Percentiles rank a stretch among this genome's conserved stretches.
phyloP scores from a whole-genome alignment of 192 early-diverging fungal species.

The Podila epigama region DNA sequence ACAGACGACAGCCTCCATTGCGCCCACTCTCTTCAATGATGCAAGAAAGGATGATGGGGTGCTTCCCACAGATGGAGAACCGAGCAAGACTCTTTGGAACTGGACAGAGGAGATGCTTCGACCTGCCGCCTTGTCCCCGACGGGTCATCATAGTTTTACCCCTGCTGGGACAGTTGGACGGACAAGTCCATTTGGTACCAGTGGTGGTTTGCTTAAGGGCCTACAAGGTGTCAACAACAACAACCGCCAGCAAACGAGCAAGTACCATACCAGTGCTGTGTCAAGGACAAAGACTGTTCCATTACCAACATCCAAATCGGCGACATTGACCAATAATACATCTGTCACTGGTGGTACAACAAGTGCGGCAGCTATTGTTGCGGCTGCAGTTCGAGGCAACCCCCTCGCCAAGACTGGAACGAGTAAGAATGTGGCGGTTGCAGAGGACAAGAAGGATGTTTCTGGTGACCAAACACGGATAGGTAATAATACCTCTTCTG shows the following conservation, averaged over 20 bases:
- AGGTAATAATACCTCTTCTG: background rate
- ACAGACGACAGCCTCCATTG: background rate
- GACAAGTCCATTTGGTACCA: background rate
- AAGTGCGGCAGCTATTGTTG: background rate
- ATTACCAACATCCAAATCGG: background rate
- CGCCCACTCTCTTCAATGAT: background rate
- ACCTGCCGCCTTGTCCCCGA: slow-evolving; percentile 6
- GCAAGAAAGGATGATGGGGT: background rate
- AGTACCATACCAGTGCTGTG: slow-evolving; percentile 15
- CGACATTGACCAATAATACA: background rate
- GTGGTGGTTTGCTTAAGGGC: slow-evolving; percentile 10
- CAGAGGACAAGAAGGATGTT: background rate
- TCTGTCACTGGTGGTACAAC: background rate
- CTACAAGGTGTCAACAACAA: slow-evolving; percentile 15
- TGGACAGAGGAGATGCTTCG: slow-evolving; percentile 17
- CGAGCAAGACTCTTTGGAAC: slow-evolving; percentile 2
- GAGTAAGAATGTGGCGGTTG: background rate
- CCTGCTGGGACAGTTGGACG: slow-evolving; percentile 3
- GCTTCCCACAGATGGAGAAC: background rate
- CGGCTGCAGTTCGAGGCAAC: background rate
- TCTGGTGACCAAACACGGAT: background rate
- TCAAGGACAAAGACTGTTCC: background rate
- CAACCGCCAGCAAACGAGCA: slow-evolving; percentile 7
- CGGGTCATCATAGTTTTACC: slow-evolving; percentile 16
- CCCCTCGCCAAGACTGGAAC: background rate